Conservation (phyloP, 306 rosid genomes). For the Hippophae tibetana region DNA sequence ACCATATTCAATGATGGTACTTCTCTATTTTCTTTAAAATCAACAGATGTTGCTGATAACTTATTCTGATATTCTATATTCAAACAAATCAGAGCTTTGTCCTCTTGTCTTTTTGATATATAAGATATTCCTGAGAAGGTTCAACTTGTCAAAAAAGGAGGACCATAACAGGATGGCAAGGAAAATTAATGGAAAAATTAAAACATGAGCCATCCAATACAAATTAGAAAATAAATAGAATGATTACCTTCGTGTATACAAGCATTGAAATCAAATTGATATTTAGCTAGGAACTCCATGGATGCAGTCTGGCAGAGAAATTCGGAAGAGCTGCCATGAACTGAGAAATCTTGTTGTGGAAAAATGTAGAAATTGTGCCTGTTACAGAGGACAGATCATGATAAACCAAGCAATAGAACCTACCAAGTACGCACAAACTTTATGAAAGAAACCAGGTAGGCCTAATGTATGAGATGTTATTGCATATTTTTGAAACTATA, state of each 20-base stretch:
- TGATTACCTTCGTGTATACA: constrained; percentile 76
- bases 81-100: constrained; percentile 40
- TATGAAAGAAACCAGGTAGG: neutral
- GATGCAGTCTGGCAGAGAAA: constrained; percentile 89
- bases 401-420: neutral
- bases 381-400: constrained; percentile 16
- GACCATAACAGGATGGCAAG: neutral
- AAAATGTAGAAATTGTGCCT: constrained; percentile 86
- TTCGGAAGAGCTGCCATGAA: constrained; percentile 44
- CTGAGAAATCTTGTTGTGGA: constrained; percentile 61
- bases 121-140: constrained; percentile 88
- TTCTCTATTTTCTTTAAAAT: constrained; percentile 32
- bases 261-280: constrained; percentile 82
- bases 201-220: no score
- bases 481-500: neutral
- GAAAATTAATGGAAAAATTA: neutral
- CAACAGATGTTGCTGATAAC: constrained; percentile 22
- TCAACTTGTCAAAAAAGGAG: constrained; percentile 42
- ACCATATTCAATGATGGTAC: constrained; percentile 31
- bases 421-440: neutral
- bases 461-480: neutral
- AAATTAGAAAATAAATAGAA: constrained; percentile 13
- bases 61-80: constrained; percentile 33
- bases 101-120: constrained; percentile 88
- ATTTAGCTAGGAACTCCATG: constrained; percentile 78